Base-by-base conservation (phyloP, 164 flowering plant species). In the Hamamelis virginiana region DNA sequence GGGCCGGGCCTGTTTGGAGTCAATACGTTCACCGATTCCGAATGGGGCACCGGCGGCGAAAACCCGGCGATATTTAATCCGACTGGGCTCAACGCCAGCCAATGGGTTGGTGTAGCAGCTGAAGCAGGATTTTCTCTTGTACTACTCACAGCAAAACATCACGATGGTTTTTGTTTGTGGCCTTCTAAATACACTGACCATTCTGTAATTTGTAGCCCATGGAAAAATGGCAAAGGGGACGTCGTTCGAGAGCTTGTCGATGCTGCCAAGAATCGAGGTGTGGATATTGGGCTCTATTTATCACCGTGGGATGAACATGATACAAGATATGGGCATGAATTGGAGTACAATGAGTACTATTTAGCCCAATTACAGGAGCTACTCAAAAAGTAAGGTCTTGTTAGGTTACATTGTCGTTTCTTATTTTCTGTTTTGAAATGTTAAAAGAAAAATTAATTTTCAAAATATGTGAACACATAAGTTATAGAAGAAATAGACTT, bases 301-400 rank as follows among this genome's bases (percentile, higher is more conserved):
- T 96, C 99, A 0, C 99, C 98, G 1, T 96, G 99, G 99, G 99
- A 96, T 81, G 84, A 97, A 43, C 99, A 96, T 70, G 99, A 96
- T 75, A 25, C 57, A 12, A 62, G 21, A 4, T 96, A 88, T 72
- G 98, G 99, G 64, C 77, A 77, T 81, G 90, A 92, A 0, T 4
- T 84, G 73, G 91, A 89, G 78, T 96, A 96, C 57, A 96, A 96
- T 67, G 95, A 92, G 77, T 90, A 69, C 72, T 96, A 91, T 62
- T 21, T 93, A 82, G 98, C 76, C 0, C 99, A 96, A 77, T 85
- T 96, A 97, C 81, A 85, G 52, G 99, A 96, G 77, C 76, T 96
- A 83, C 92, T 96, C 25, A 89, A 98, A 0, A 76, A 93, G 99
- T 92, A 69, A 70, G 21, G 47, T 15, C n/a, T 60, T 53, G 9